Conservation (phyloP, 2,329 filamentous ascomycete species). For the Epichloe sp. region DNA sequence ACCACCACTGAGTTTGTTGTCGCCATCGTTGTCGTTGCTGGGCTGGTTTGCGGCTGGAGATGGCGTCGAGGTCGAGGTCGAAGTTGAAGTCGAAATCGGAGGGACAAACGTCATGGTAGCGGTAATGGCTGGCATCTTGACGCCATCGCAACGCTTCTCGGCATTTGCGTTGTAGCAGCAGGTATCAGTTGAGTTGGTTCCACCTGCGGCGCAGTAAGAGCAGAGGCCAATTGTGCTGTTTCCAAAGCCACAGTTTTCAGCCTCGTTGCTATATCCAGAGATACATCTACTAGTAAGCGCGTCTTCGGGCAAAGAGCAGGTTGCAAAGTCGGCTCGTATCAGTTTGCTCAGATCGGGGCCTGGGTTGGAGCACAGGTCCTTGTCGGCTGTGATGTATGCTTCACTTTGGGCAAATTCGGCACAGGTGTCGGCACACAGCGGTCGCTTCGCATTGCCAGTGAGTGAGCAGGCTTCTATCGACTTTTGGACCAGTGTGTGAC, state of each 20-base stretch:
- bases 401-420: conserved; percentile 81
- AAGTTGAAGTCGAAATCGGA: conserved; percentile 31
- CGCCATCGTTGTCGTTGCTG: conserved; percentile 16
- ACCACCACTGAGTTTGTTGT: conserved; percentile 55
- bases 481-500: conserved; percentile 87
- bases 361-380: conserved; percentile 55
- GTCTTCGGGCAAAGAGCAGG: conserved; percentile 71
- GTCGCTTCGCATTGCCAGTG: conserved; percentile 48
- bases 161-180: conserved; percentile 79
- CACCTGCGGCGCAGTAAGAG: conserved; percentile 71
- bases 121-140: conserved; percentile 66
- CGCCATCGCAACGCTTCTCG: conserved; percentile 57
- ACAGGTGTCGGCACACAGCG: conserved; percentile 83
- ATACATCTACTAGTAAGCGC: conserved; percentile 69
- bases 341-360: conserved; percentile 54
- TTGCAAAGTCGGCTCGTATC: conserved; percentile 84
- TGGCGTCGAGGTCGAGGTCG: conserved; percentile 24
- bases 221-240: conserved; percentile 65
- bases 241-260: conserved; percentile 73
- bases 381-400: conserved; percentile 66
- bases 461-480: conserved; percentile 60
- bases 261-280: conserved; percentile 64
- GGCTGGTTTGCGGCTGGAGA: conserved; percentile 9
- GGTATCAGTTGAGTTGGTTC: conserved; percentile 84
- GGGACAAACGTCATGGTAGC: conserved; percentile 50